Evolutionary conservation across 1,284 basidiomycete species (phyloP).

Genomic region (Vanrija sp.): DNA sequence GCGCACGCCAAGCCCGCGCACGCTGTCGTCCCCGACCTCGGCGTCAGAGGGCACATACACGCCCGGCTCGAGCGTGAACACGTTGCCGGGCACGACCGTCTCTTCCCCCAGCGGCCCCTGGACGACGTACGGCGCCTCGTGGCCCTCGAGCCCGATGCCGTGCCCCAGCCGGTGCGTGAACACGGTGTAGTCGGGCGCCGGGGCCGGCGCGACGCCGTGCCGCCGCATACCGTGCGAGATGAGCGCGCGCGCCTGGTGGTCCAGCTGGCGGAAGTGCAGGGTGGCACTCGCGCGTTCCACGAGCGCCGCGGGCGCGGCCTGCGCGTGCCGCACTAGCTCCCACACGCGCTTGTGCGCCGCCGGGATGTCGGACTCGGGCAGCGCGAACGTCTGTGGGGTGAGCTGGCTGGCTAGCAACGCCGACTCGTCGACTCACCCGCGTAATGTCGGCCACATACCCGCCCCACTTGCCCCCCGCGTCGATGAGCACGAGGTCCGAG

Average conservation of each 20-base stretch:
- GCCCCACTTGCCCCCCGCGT: slow-evolving; percentile 65
- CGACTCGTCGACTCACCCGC: slow-evolving; percentile 53
- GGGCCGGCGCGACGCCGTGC: slow-evolving; percentile 24
- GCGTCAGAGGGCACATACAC: slow-evolving; percentile 59
- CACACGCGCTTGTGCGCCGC: slow-evolving; percentile 60
- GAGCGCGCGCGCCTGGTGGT: slow-evolving; percentile 61
- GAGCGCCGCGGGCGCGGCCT: slow-evolving; percentile 53
- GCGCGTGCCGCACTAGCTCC: slow-evolving; percentile 64
- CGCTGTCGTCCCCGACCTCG: slow-evolving; percentile 24
- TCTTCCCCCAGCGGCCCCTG: slow-evolving; percentile 53
- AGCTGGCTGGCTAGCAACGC: not conserved
- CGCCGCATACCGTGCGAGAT: slow-evolving; percentile 54
- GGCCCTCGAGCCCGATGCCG: slow-evolving; percentile 78
- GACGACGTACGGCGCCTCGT: slow-evolving; percentile 74
- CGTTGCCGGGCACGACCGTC: slow-evolving; percentile 61
- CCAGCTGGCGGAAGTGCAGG: slow-evolving; percentile 56
- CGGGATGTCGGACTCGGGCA: slow-evolving; percentile 59
- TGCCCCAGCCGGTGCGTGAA: slow-evolving; percentile 69
- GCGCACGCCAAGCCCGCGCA: slow-evolving; percentile 69
- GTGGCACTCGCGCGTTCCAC: slow-evolving; percentile 28
- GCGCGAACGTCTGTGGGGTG: slow-evolving; percentile 62
- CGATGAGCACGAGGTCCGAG: slow-evolving; percentile 71
- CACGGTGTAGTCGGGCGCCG: slow-evolving; percentile 50
- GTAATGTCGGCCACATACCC: slow-evolving; percentile 76
- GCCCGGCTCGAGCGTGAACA: slow-evolving; percentile 79